Percentiles rank a stretch among this genome's conserved stretches.
phyloP scores from a whole-genome alignment of 148 eudicot genomes.

The Diospyros kaki region DNA sequence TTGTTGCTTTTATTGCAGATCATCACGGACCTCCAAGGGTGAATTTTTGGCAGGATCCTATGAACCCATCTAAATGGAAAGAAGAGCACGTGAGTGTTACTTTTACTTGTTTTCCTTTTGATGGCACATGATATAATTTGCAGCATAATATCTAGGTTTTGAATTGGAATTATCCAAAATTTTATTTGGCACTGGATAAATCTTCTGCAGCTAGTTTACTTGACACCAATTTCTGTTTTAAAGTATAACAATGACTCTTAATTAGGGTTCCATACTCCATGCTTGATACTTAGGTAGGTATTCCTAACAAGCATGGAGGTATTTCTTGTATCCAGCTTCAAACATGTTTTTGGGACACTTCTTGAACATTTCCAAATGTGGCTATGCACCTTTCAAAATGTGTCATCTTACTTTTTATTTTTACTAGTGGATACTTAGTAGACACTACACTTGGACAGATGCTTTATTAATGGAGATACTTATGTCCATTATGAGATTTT shows the following conservation, averaged over 20 bases:
- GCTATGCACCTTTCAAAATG: no score
- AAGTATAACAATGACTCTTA: neutral
- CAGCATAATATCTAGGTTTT: neutral
- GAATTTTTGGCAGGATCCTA: slow-evolving; percentile 56
- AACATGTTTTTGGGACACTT: no score
- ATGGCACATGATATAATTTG: slow-evolving; percentile 2
- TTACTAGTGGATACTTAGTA: no score
- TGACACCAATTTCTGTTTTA: neutral
- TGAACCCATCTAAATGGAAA: slow-evolving; percentile 54
- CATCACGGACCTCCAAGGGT: slow-evolving; percentile 45
- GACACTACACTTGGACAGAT: no score
- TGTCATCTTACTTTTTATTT: no score
- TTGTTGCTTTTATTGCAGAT: slow-evolving; percentile 32
- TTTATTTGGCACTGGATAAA: neutral
- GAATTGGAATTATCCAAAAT: neutral
- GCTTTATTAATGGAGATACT: no score
- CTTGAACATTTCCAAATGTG: no score
- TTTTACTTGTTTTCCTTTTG: neutral
- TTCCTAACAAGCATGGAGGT: no score
- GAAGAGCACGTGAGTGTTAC: slow-evolving; percentile 52
- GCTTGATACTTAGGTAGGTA: no score
- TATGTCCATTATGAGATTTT: no score
- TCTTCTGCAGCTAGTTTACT: neutral
- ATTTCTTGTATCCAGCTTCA: no score
- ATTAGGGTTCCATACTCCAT: neutral